Conservation (phyloP, 2,329 filamentous ascomycete species). For the Alternaria sp. region DNA sequence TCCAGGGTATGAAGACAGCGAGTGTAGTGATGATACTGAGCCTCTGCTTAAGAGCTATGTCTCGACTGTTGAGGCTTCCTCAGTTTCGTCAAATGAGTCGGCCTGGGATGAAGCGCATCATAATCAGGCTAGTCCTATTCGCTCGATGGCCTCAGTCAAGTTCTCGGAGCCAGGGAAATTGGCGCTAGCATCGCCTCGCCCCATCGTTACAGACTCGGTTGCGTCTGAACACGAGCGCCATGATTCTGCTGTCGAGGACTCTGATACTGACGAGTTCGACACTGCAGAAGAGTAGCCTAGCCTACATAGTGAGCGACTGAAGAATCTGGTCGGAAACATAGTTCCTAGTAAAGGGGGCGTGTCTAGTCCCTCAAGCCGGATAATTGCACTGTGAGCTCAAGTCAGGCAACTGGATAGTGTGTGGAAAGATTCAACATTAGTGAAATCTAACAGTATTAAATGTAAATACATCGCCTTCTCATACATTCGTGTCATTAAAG, state of each 20-base stretch:
- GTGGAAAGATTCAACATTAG: neutral
- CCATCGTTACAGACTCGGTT: neutral
- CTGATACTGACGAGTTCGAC: neutral
- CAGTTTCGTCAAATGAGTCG: neutral
- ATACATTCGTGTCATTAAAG: neutral
- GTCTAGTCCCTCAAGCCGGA: neutral
- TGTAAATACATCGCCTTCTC: neutral
- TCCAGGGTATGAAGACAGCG: neutral
- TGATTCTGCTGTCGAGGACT: neutral
- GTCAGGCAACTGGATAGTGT: neutral
- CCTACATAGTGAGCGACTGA: neutral
- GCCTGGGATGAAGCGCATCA: neutral
- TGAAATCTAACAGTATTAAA: neutral
- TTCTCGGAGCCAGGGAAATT: neutral
- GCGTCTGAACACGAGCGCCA: neutral
- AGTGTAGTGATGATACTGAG: neutral
- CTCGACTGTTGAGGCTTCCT: neutral
- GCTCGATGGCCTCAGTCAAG: neutral
- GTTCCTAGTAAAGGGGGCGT: neutral
- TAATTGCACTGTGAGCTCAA: neutral
- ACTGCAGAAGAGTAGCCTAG: neutral
- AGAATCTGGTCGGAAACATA: neutral
- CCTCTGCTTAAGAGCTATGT: neutral
- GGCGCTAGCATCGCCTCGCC: neutral
- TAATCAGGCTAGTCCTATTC: neutral